Percentiles rank a stretch among this genome's conserved stretches.
These are phyloP conservation scores for Saprolegnia diclina DNA, from an alignment of 352 stramenopile genomes.

Conservation along the genomic window DNA sequence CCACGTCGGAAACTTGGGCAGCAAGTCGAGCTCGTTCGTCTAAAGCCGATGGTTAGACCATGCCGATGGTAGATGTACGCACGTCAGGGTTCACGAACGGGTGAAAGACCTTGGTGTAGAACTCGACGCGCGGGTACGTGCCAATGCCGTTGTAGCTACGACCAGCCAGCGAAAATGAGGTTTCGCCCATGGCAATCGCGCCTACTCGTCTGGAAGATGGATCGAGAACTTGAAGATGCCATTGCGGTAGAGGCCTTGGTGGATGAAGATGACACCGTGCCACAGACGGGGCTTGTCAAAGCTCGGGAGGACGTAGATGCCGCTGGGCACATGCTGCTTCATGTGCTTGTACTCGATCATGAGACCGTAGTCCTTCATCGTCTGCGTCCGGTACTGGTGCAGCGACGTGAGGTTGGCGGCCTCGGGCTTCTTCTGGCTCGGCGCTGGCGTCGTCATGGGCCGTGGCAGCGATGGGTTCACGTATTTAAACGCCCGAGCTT, in stretches of 20 bases:
- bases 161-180: constrained; percentile 15
- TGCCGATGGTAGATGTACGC: neutral
- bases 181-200: neutral
- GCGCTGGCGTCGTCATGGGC: neutral
- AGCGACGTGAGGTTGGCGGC: constrained; percentile 50
- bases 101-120: constrained; percentile 91
- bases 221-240: constrained; percentile 97
- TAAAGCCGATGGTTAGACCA: constrained; percentile 21
- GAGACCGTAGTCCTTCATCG: constrained; percentile 93
- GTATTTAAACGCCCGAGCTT: constrained; percentile 2
- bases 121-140: constrained; percentile 90
- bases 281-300: constrained; percentile 89
- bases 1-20: constrained; percentile 89
- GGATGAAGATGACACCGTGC: constrained; percentile 95
- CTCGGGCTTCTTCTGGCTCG: neutral
- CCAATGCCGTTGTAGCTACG: constrained; percentile 90
- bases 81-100: constrained; percentile 86
- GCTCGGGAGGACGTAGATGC: constrained; percentile 94
- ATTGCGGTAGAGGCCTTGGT: constrained; percentile 92
- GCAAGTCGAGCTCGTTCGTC: constrained; percentile 88
- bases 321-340: constrained; percentile 89
- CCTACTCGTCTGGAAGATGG: constrained; percentile 61
- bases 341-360: constrained; percentile 98
- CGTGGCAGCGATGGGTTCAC: neutral
- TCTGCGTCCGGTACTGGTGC: constrained; percentile 79